phyloP scores from a whole-genome alignment of 306 rosid species.

The Alnus rubra region DNA sequence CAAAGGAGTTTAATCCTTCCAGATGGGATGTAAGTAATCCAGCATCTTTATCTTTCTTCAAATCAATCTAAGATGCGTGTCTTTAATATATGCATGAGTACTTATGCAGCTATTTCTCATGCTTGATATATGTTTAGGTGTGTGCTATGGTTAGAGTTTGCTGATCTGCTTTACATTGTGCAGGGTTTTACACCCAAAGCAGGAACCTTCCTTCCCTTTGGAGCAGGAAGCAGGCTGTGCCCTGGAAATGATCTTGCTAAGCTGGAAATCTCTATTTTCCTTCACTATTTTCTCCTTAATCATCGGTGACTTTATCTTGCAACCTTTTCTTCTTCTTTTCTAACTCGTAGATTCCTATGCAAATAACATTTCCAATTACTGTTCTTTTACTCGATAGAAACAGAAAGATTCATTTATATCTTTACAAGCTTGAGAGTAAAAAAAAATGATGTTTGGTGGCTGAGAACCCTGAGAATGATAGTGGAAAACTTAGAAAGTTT shows the following conservation, averaged over 20 bases:
- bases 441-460: too few species aligned
- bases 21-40: constrained; percentile 75
- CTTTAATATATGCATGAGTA: not conserved
- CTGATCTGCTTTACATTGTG: not conserved
- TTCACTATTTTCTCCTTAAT: constrained; percentile 69
- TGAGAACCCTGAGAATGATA: too few species aligned
- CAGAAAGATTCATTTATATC: too few species aligned
- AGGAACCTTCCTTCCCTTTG: constrained; percentile 86
- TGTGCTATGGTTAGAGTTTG: not conserved
- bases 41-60: not conserved
- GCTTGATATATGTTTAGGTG: not conserved
- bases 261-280: constrained; percentile 78
- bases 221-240: constrained; percentile 77
- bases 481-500: too few species aligned
- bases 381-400: not conserved
- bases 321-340: not conserved
- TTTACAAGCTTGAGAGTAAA: too few species aligned
- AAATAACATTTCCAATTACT: not conserved
- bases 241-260: constrained; percentile 72
- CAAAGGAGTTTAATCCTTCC: constrained; percentile 71
- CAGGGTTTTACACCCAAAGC: constrained; percentile 57
- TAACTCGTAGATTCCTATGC: not conserved
- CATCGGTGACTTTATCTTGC: constrained; percentile 49
- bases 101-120: not conserved
- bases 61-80: not conserved